Evolutionary conservation across 306 rosid genomes (phyloP), one percentile per base, ranked within the genome.

Genomic region (Vachellia collinsii): DNA sequence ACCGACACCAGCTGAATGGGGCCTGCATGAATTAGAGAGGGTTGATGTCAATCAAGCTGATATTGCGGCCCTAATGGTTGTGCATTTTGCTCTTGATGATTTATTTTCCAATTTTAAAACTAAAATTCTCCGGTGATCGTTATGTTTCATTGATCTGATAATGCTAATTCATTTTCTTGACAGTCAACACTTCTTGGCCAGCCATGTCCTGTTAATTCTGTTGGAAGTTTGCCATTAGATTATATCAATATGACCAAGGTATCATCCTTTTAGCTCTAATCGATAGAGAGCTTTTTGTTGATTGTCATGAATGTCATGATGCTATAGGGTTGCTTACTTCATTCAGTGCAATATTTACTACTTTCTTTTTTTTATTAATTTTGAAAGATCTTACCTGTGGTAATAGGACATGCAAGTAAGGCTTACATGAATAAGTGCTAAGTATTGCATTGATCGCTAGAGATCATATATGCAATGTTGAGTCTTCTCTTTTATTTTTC

Each of bases 1-100:
- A 1, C 92, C 93, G 54, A 93, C 98, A 38, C 98, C 98, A 10
- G 25, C 51, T 81, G 94, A 91, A 77, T 93, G 98, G 98, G 95
- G 93, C 80, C 90, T 93, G 81, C 83, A 85, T 79, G 93, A 77
- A 71, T 81, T 93, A 79, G 98, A 93, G 85, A 88, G 98, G 86
- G 98, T 89, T 83, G 98, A 93, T 85, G 97, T 93, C 81, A 92
- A 93, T 85, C 97, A 93, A 81, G 98, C 98, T 72, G 98, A 93
- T 75, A 93, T 93, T 79, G 90, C 98, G 70, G 97, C 98, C 39
- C 94, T 93, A 53, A 93, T 93, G 98, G 98, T 92, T 77, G 84
- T 81, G 23, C 75, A 76, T 17, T 70, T 72, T 82, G 17, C 70
- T 56, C 48, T 72, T 54, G 8, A 72, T 17, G 41, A 62, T 43